Percentiles rank a stretch among this genome's conserved stretches.
phyloP scores from a whole-genome alignment of 306 rosid species.

The Trifolium repens region DNA sequence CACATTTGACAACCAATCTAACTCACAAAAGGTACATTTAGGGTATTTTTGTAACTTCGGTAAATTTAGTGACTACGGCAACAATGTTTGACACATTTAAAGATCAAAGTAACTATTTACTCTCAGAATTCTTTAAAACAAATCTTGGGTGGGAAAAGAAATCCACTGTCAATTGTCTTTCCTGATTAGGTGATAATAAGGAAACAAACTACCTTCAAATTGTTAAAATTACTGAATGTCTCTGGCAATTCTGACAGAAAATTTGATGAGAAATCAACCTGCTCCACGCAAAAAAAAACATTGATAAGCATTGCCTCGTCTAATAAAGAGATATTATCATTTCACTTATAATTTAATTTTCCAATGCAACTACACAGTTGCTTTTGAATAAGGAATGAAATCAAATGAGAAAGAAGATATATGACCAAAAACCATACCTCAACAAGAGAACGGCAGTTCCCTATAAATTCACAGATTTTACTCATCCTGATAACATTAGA shows the following conservation, averaged over 20 bases:
- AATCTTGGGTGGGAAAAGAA: neutral
- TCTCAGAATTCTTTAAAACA: neutral
- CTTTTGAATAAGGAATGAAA: conserved; percentile 7
- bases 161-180: too few species aligned
- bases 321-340: conserved; percentile 8
- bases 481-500: conserved; percentile 64
- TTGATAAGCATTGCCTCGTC: conserved; percentile 14
- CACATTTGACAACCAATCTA: too few species aligned
- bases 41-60: too few species aligned
- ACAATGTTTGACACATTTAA: too few species aligned
- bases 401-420: conserved; percentile 18
- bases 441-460: conserved; percentile 75
- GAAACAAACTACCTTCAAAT: conserved; percentile 65
- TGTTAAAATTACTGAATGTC: conserved; percentile 64
- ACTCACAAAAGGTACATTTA: neutral
- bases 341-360: conserved; percentile 23
- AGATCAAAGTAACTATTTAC: neutral
- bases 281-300: conserved; percentile 38
- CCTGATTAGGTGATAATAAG: conserved; percentile 4
- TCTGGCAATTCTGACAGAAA: conserved; percentile 77
- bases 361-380: neutral
- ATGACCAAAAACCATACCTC: conserved; percentile 61
- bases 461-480: conserved; percentile 56
- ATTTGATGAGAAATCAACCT: conserved; percentile 90
- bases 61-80: too few species aligned